phyloP scores from a whole-genome alignment of 2,329 filamentous ascomycete species.

The Mariannaea elegans region DNA sequence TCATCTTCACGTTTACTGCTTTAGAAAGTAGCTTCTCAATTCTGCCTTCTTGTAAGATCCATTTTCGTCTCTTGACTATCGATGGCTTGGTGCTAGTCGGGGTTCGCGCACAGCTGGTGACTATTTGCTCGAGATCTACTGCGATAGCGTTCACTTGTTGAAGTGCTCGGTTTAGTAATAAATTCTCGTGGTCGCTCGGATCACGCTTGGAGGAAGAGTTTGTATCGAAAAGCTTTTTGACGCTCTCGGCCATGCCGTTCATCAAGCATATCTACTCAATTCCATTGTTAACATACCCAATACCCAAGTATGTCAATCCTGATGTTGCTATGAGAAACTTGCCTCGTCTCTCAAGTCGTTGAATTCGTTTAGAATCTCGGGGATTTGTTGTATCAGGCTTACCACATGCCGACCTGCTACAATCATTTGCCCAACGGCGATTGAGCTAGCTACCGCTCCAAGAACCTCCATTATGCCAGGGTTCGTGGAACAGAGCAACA shows the following conservation, averaged over 20 bases:
- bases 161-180: background rate
- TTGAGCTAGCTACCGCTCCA: slow-evolving; percentile 22
- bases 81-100: background rate
- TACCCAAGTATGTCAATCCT: background rate
- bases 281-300: background rate
- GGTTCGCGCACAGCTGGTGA: slow-evolving; percentile 3
- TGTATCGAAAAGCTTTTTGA: background rate
- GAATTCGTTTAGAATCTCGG: slow-evolving; percentile 22
- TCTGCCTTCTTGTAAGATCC: slow-evolving; percentile 12
- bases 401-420: slow-evolving; percentile 17
- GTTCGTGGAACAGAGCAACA: too few species aligned
- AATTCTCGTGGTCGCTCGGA: background rate
- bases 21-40: slow-evolving; percentile 21
- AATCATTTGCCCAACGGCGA: slow-evolving; percentile 19
- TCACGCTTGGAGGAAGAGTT: background rate
- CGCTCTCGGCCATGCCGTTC: background rate
- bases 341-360: slow-evolving; percentile 20
- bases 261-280: slow-evolving; percentile 16
- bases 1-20: slow-evolving; percentile 2
- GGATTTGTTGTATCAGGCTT: slow-evolving; percentile 12
- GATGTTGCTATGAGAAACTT: accelerated
- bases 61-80: slow-evolving; percentile 17
- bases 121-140: slow-evolving; percentile 3
- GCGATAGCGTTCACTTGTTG: background rate
- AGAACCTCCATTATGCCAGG: slow-evolving; percentile 15